phyloP scores from a whole-genome alignment of 352 stramenopile genomes.

The Blastocystis sp. region DNA sequence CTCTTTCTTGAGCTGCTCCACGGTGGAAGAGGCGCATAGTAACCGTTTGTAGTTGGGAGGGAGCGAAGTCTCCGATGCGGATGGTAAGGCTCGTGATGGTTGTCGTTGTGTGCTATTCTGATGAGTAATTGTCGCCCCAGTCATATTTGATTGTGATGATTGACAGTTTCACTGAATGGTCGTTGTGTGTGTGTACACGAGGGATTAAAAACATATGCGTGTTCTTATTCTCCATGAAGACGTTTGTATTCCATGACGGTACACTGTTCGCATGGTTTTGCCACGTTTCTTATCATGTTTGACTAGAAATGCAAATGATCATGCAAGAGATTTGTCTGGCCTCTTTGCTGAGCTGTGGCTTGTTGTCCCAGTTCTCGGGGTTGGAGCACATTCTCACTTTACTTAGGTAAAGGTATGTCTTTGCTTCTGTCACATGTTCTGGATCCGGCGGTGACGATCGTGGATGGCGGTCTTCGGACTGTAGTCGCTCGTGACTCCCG shows the following conservation, averaged over 20 bases:
- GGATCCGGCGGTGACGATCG: constrained; percentile 41
- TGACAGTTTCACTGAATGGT: constrained; percentile 8
- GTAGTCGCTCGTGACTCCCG: constrained; percentile 49
- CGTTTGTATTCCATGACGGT: constrained; percentile 58
- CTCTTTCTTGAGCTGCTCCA: neutral
- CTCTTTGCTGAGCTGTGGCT: neutral
- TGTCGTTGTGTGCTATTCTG: constrained; percentile 1
- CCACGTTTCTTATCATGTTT: constrained; percentile 67
- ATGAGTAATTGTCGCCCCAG: constrained; percentile 62
- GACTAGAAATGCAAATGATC: constrained; percentile 68
- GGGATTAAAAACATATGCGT: constrained; percentile 34
- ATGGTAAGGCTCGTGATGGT: neutral
- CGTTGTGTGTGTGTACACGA: constrained; percentile 1
- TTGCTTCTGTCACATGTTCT: constrained; percentile 7
- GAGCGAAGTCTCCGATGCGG: neutral
- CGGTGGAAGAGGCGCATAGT: constrained; percentile 16
- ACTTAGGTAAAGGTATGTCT: constrained; percentile 13
- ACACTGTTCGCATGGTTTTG: constrained; percentile 45
- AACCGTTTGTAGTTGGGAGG: constrained; percentile 37
- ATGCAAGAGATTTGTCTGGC: constrained; percentile 59
- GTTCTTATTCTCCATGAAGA: constrained; percentile 22
- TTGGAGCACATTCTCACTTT: constrained; percentile 63
- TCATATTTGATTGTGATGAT: constrained; percentile 63
- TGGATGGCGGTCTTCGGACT: constrained; percentile 14
- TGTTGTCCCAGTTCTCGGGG: constrained; percentile 6